Percentiles rank a stretch among this genome's conserved stretches.
phyloP scores from a whole-genome alignment of 1,284 basidiomycete species.

The Limonomyces culmigenus region DNA sequence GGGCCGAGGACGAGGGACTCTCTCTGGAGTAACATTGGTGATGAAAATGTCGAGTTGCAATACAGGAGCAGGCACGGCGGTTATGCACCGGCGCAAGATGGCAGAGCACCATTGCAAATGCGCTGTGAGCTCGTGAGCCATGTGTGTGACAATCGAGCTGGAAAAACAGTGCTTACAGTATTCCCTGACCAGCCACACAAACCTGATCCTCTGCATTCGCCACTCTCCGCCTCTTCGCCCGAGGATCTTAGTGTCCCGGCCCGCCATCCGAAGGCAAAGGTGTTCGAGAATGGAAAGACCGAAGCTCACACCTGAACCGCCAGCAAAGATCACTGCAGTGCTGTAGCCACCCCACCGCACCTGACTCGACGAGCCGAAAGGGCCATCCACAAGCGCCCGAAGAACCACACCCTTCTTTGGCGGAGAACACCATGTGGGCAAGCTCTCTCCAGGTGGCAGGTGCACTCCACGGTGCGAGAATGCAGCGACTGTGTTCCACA shows the following conservation, averaged over 20 bases:
- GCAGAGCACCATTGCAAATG: conserved; percentile 75
- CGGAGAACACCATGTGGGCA: conserved; percentile 13
- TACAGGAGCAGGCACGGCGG: conserved; percentile 36
- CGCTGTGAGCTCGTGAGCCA: conserved; percentile 22
- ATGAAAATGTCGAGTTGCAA: conserved; percentile 74
- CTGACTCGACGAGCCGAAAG: conserved; percentile 60
- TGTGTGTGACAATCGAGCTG: neutral
- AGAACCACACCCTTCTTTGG: conserved; percentile 39
- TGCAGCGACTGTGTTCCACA: conserved; percentile 42
- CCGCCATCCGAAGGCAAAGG: conserved; percentile 44
- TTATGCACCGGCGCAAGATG: conserved; percentile 48
- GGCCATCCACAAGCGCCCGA: conserved; percentile 56
- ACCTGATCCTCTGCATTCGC: conserved; percentile 45
- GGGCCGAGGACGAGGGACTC: conserved; percentile 24
- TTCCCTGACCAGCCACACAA: conserved; percentile 76
- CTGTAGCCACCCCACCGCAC: conserved; percentile 51
- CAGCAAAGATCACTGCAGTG: conserved; percentile 54
- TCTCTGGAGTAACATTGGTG: conserved; percentile 30
- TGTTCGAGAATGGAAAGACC: conserved; percentile 61
- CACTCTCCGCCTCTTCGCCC: conserved; percentile 26
- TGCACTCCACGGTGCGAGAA: conserved; percentile 15
- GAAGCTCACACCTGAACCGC: conserved; percentile 71
- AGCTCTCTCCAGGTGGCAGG: conserved; percentile 16
- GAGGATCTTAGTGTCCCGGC: conserved; percentile 27
- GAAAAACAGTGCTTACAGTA: conserved; percentile 32